Evolutionary conservation across 257 asterid species (phyloP).

Genomic region (Forsythia suspensa): DNA sequence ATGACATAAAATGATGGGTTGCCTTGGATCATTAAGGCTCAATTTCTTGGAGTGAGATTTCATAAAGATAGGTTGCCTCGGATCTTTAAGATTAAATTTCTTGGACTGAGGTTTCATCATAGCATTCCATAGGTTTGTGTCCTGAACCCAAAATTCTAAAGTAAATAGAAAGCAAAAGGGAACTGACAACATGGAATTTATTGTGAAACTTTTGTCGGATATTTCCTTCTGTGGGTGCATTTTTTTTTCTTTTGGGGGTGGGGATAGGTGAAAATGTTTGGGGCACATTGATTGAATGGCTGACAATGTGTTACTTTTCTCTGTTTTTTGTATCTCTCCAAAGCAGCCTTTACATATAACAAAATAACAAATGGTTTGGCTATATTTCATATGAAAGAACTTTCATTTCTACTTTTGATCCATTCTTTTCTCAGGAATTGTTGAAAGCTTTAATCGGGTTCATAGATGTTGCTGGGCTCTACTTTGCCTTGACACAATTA

Average conservation of each 20-base stretch:
- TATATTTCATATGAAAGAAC: background rate
- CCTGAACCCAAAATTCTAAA: background rate
- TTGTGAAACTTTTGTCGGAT: background rate
- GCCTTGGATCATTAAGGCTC: background rate
- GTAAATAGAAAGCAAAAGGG: background rate
- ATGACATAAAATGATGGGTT: background rate
- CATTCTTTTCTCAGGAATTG: slow-evolving; percentile 59
- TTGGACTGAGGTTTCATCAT: background rate
- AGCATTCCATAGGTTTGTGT: background rate
- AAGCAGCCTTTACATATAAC: background rate
- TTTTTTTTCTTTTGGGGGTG: background rate
- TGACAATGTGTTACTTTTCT: background rate
- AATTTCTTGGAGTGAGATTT: background rate
- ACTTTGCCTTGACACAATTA: slow-evolving; percentile 92
- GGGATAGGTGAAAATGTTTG: background rate
- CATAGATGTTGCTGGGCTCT: slow-evolving; percentile 95
- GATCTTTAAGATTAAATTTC: background rate
- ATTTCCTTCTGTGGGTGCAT: background rate
- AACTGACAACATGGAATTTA: too few relatives aligned
- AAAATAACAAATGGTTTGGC: slow-evolving; percentile 4
- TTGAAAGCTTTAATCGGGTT: slow-evolving; percentile 94
- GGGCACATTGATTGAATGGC: background rate
- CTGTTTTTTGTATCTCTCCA: background rate
- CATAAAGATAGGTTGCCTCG: background rate
- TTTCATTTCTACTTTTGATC: background rate